phyloP scores from a whole-genome alignment of 2,329 filamentous ascomycete genomes.

The Claviceps arundinis region DNA sequence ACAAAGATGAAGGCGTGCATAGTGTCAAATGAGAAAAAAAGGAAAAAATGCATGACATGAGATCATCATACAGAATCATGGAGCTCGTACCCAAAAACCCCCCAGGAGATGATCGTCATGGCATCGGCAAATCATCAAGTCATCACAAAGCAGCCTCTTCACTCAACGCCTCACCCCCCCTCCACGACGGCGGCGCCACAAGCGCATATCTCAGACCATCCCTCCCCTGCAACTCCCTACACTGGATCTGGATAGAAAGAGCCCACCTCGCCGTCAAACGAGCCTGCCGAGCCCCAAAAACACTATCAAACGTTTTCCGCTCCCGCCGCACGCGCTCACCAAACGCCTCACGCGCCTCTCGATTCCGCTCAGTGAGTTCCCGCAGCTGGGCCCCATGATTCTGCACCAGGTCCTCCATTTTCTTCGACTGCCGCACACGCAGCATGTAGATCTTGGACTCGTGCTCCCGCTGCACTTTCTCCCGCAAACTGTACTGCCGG shows the following conservation, averaged over 20 bases:
- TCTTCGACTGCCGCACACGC: constrained; percentile 49
- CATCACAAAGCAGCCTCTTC: not conserved
- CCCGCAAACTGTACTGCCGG: constrained; percentile 47
- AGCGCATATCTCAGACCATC: constrained; percentile 29
- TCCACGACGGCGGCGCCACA: constrained; percentile 20
- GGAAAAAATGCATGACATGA: not conserved
- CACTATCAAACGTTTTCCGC: constrained; percentile 30
- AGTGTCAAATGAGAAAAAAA: not conserved
- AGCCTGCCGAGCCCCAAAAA: constrained; percentile 31
- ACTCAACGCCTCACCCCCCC: constrained; percentile 1
- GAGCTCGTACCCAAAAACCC: no score
- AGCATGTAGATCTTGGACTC: constrained; percentile 50
- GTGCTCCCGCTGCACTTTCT: constrained; percentile 45
- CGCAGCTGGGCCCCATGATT: constrained; percentile 40
- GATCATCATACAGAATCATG: not conserved
- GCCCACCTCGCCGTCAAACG: constrained; percentile 37
- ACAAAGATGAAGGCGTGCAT: not conserved
- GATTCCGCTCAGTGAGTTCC: constrained; percentile 30
- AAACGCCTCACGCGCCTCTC: constrained; percentile 34
- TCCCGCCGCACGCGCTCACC: constrained; percentile 35
- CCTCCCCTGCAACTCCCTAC: constrained; percentile 36
- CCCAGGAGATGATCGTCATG: no score
- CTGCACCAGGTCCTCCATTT: constrained; percentile 44
- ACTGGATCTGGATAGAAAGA: constrained; percentile 37
- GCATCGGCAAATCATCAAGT: not conserved